A percentile compares a stretch with the other conserved stretches of the same genome.
phyloP scores from a whole-genome alignment of 2,329 filamentous ascomycete genomes.

The Stagonosporopsis chrysanthemi region DNA sequence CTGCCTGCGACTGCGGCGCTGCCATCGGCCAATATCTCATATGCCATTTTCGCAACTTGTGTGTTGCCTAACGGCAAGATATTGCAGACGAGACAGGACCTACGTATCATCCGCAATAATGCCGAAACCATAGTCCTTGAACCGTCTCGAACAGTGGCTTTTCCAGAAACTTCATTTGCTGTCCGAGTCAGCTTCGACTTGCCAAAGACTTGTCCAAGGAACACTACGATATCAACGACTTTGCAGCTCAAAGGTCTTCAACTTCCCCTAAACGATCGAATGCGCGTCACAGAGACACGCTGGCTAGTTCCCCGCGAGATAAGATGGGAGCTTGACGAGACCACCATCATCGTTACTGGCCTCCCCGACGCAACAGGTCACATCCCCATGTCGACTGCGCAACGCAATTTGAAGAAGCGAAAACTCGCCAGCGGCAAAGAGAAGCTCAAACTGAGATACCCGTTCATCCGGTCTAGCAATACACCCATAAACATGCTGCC shows the following conservation, averaged over 20 bases:
- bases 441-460: conserved; percentile 17
- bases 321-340: conserved; percentile 13
- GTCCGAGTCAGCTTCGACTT: conserved; percentile 9
- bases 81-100: neutral
- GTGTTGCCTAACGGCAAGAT: neutral
- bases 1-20: conserved; percentile 11
- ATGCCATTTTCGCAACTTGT: conserved; percentile 14
- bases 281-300: conserved; percentile 14
- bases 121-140: neutral
- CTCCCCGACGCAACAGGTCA: conserved; percentile 15
- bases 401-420: conserved; percentile 5
- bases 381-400: conserved; percentile 10
- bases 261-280: conserved; percentile 3
- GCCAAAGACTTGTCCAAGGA: neutral
- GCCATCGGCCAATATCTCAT: conserved; percentile 6
- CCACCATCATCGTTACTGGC: conserved; percentile 8
- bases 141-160: conserved; percentile 12
- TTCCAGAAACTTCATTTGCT: conserved; percentile 14
- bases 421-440: conserved; percentile 6
- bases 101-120: conserved; percentile 4
- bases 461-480: conserved; percentile 8
- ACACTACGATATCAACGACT: conserved; percentile 2
- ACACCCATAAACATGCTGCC: conserved; percentile 2
- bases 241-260: conserved; percentile 10
- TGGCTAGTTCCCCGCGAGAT: conserved; percentile 16